These are phyloP conservation scores for Pythium brassicae DNA, from an alignment of 352 stramenopile genomes.

Conservation along the genomic window DNA sequence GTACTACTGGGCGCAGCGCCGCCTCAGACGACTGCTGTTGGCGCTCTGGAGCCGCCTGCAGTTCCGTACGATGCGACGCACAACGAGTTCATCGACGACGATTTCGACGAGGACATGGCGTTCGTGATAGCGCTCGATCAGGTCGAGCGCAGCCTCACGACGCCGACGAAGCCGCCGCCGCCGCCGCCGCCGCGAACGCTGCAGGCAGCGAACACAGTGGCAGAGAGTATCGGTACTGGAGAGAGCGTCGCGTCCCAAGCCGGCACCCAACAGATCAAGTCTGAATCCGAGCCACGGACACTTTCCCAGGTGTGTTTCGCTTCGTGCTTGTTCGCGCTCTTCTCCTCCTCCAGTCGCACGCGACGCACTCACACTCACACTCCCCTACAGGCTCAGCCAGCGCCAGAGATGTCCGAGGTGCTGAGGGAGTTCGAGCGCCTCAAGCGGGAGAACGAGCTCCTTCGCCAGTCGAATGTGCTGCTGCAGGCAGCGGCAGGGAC, in stretches of 20 bases:
- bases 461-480: conserved; percentile 60
- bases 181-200: not conserved
- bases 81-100: conserved; percentile 61
- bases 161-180: conserved; percentile 18
- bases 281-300: not conserved
- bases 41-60: not conserved
- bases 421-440: conserved; percentile 61
- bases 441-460: conserved; percentile 56
- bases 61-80: conserved; percentile 1
- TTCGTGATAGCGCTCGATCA: conserved; percentile 67
- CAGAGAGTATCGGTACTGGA: not conserved
- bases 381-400: not conserved
- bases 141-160: conserved; percentile 45
- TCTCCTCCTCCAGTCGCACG: not conserved
- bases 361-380: not conserved
- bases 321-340: not conserved
- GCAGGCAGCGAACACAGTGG: not conserved
- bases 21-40: not conserved
- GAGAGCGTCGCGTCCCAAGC: not conserved
- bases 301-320: conserved; percentile 4
- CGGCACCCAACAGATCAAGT: conserved; percentile 1
- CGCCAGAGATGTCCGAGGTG: conserved; percentile 24
- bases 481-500: conserved; percentile 34
- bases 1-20: not conserved
- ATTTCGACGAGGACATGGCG: conserved; percentile 56